phyloP scores from a whole-genome alignment of 2,329 filamentous ascomycete genomes.

The Pseudopithomyces maydicus region DNA sequence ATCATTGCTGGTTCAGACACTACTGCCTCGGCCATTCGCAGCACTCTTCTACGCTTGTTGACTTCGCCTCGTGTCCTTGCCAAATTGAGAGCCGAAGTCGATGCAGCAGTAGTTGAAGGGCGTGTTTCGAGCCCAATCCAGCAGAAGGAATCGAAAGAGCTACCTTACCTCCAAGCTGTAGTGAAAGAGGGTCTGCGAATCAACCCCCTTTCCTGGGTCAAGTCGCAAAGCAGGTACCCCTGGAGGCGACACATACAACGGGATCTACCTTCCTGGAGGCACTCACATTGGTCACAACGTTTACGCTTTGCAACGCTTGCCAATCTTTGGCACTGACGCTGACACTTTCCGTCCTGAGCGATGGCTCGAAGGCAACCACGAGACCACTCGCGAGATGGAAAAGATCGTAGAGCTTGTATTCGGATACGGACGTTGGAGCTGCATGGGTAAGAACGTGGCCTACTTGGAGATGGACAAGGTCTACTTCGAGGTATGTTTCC shows the following conservation, averaged over 20 bases:
- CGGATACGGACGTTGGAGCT: constrained; percentile 19
- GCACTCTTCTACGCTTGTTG: constrained; percentile 12
- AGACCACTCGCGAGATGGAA: constrained; percentile 26
- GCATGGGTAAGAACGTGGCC: constrained; percentile 21
- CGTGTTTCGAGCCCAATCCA: constrained; percentile 12
- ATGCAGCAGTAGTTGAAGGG: not conserved
- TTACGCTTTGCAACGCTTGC: constrained; percentile 39
- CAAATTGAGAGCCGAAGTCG: constrained; percentile 13
- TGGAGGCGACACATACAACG: constrained; percentile 12
- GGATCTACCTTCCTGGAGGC: constrained; percentile 38
- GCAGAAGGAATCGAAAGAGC: constrained; percentile 7
- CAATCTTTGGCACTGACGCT: constrained; percentile 47
- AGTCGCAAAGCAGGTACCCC: constrained; percentile 11
- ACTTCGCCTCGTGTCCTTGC: constrained; percentile 9
- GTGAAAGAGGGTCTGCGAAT: constrained; percentile 38
- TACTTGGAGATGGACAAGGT: constrained; percentile 29
- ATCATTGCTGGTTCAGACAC: constrained; percentile 19
- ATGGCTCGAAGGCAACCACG: constrained; percentile 46
- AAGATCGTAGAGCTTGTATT: constrained; percentile 17
- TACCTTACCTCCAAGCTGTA: constrained; percentile 22
- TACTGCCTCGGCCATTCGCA: constrained; percentile 14
- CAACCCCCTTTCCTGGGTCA: constrained; percentile 11
- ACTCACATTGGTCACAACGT: constrained; percentile 41
- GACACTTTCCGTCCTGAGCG: constrained; percentile 56
- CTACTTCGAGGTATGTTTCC: constrained; percentile 18